Base-by-base conservation (phyloP, 805 yeast genomes). In the Pichia scutulata region DNA sequence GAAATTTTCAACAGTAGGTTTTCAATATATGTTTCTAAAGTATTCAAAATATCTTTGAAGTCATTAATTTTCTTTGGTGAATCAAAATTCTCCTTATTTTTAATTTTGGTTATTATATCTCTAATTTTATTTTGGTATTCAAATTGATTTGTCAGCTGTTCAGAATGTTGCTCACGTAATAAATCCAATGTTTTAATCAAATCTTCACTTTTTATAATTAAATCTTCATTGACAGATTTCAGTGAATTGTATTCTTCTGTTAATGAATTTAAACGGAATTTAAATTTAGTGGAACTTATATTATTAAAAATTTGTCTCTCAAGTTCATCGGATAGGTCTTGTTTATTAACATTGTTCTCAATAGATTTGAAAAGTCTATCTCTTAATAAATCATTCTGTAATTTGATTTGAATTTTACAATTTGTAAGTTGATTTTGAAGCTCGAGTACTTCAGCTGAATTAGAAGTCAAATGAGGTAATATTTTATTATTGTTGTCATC, bases 141-240 rank as follows among this genome's bases (percentile, higher is more conserved):
- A 68, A 8, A 71, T 69, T 26, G 82, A 64, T 56, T 81, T 77
- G 22, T 69, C 68, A 22, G 73, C 70, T 8, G 88, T 23, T 59
- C 59, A n/a, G 57, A 52, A 9, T 57, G 44, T 24, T 60, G 60
- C 14, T 51, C 53, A 14, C 50, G 52, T n/a, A 57, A 44, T 4
- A 40, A 28, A 5, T 41, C 22, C 14, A 55, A 49, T 18, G 50
- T 49, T 12, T 70, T 40, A 10, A 28, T 48, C 14, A 53, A 23
- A 7, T 50, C 51, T 2, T 21, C 19, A 18, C 41, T 25, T 25
- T 50, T 46, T 10, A 16, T 9, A 6, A 37, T 9, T 18, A 52
- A 25, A 24, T 33, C 25, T 4, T 46, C 43, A 39, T 49, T 28
- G 8, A 48, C 41, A 14, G 18, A 33, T 18, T 45, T 48, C 19